Conservation (phyloP, 306 rosid genomes). For the Gynostemma pentaphyllum region DNA sequence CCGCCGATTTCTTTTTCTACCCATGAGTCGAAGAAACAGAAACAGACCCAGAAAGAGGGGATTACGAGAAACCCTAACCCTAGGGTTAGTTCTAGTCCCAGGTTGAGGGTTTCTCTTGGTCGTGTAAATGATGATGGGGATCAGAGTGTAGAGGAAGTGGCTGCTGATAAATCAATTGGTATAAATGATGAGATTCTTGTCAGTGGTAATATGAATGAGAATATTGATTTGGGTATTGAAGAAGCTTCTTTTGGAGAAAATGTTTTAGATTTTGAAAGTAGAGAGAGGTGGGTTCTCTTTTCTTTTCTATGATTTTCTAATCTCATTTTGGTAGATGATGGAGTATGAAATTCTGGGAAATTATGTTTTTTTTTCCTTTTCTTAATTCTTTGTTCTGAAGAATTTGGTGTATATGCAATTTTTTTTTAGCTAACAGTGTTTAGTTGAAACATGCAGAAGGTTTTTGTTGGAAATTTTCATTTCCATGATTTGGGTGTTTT, state of each 20-base stretch:
- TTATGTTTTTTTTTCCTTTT: too few relatives aligned
- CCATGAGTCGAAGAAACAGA: conserved; percentile 32
- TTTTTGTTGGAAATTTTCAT: conserved; percentile 1
- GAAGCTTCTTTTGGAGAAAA: conserved; percentile 84
- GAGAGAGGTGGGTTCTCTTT: conserved; percentile 57
- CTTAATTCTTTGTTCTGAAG: too few relatives aligned
- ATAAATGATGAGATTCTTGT: conserved; percentile 10
- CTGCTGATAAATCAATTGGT: neutral
- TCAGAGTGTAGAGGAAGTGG: conserved; percentile 9
- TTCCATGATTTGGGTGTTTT: neutral
- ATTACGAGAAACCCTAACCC: conserved; percentile 32
- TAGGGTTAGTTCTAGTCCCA: conserved; percentile 26
- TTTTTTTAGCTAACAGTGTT: neutral
- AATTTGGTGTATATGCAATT: too few relatives aligned
- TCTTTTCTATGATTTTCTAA: neutral
- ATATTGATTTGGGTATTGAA: conserved; percentile 29
- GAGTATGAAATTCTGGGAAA: neutral
- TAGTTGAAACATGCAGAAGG: neutral
- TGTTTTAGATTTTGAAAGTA: conserved; percentile 63
- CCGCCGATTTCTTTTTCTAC: conserved; percentile 21
- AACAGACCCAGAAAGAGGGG: conserved; percentile 10
- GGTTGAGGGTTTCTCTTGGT: conserved; percentile 15
- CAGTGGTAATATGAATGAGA: conserved; percentile 10
- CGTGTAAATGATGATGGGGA: conserved; percentile 11
- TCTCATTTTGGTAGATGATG: neutral